Base-by-base conservation (phyloP, 2,329 filamentous ascomycete species). In the Rachicladosporium sp. region DNA sequence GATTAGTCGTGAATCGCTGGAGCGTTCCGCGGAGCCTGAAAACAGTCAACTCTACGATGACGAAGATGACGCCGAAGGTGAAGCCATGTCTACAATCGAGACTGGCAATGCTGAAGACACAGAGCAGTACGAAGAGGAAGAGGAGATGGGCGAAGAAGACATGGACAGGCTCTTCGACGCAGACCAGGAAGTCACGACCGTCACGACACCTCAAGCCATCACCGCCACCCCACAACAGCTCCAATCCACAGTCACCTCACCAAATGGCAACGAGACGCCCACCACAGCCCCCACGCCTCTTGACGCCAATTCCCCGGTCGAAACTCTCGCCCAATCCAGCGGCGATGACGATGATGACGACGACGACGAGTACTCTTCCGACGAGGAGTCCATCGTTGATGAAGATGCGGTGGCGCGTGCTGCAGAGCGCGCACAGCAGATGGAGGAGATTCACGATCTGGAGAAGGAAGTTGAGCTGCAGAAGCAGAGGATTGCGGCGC, bases 361-460 rank as follows among this genome's bases (percentile, higher is more conserved):
- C 10, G 65, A 68, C n/a, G 65, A 66, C 31, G 66, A 63, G 6
- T 65, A 66, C 11, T 68, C 65, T 9, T 62, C 59, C 5, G 62
- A 62, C 31, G 57, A 54, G 4, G 55, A 51, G 3, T 62, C 60
- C 31, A 63, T 62, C n/a, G 54, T 69, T 21, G 69, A 73, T 41
- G 70, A 73, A 29, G 71, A 73, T 37, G 68, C 67, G 3, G 61
- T 62, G 2, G 69, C 66, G 11, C 60, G 61, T 31, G 60, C 68
- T 21, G 64, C 67, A 19, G 62, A 70, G 46, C 55, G 64, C 15
- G 63, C 67, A 33, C 64, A 68, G 44, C 56, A 68, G 21, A 60
- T 62, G 36, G 69, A 71, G 41, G 70, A 76, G 54, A 71, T 77
- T 38, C 64, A 63, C 4, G 72, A 75, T 50, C 48, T 76, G 46